phyloP scores from a whole-genome alignment of 495 filamentous ascomycete genomes.

The Ramalina intermedia region DNA sequence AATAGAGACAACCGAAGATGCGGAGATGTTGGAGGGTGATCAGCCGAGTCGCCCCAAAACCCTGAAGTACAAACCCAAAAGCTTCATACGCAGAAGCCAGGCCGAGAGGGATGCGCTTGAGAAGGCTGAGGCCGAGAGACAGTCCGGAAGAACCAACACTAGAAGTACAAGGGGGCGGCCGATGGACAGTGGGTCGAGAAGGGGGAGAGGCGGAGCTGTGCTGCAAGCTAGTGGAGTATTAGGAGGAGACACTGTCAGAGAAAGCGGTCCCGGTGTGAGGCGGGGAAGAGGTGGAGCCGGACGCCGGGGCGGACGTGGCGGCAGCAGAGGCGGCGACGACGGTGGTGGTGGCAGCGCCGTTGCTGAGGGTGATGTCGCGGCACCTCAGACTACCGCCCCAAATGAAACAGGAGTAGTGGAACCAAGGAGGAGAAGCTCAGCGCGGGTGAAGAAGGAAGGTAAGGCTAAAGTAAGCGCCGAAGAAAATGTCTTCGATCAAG shows the following conservation, averaged over 20 bases:
- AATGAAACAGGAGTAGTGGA: not conserved
- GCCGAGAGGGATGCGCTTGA: constrained; percentile 37
- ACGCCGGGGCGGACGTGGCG: constrained; percentile 7
- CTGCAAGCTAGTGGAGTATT: constrained; percentile 13
- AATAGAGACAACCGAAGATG: too few species aligned
- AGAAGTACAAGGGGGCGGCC: constrained; percentile 12
- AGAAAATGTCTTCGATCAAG: constrained; percentile 10
- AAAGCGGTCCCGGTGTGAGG: constrained; percentile 16
- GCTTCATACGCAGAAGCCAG: constrained; percentile 32
- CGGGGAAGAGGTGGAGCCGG: constrained; percentile 6
- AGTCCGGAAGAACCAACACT: constrained; percentile 19
- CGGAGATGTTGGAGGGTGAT: not conserved
- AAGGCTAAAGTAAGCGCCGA: constrained; percentile 13
- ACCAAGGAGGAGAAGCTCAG: not conserved
- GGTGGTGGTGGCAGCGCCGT: not conserved
- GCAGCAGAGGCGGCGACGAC: constrained; percentile 7
- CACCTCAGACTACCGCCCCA: not conserved
- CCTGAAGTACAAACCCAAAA: constrained; percentile 35
- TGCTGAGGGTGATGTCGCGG: not conserved
- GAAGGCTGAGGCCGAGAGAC: constrained; percentile 31
- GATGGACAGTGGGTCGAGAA: not conserved
- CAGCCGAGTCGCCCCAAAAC: constrained; percentile 2
- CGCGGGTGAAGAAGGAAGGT: constrained; percentile 10
- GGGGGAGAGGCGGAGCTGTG: constrained; percentile 6
- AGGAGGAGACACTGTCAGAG: constrained; percentile 18